Conservation (phyloP, 202 grass and related monocot genomes). For the Panicum virgatum region DNA sequence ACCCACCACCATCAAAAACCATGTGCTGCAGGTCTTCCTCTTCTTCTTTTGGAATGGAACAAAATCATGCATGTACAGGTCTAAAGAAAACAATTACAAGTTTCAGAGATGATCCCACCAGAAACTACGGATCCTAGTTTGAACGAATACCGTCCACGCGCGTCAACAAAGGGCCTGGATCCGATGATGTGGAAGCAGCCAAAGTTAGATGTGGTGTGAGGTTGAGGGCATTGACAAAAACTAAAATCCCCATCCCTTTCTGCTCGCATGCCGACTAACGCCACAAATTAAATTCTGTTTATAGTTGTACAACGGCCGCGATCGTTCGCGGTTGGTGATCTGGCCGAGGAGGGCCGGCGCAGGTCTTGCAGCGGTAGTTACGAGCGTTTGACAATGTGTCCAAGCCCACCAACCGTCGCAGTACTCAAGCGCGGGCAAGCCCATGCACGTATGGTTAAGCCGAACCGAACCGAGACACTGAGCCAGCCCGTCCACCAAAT, state of each 20-base stretch:
- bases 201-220: neutral
- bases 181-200: neutral
- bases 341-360: neutral
- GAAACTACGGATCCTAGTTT: neutral
- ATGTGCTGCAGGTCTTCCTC: neutral
- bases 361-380: conserved; percentile 27
- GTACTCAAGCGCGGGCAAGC: neutral
- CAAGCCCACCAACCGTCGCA: neutral
- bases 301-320: neutral
- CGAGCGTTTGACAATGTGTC: neutral
- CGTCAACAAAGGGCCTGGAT: neutral
- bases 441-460: neutral
- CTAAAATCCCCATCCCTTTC: neutral
- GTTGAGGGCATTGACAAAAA: conserved; percentile 2
- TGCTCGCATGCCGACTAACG: neutral
- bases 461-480: neutral
- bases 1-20: neutral
- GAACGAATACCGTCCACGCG: neutral
- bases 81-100: neutral
- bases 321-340: conserved; percentile 17
- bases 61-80: neutral
- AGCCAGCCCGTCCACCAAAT: neutral
- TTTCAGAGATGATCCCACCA: neutral
- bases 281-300: neutral
- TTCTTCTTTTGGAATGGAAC: neutral